Conservation (phyloP, 1,139 yeast genomes). For the Geotrichum siamense region DNA sequence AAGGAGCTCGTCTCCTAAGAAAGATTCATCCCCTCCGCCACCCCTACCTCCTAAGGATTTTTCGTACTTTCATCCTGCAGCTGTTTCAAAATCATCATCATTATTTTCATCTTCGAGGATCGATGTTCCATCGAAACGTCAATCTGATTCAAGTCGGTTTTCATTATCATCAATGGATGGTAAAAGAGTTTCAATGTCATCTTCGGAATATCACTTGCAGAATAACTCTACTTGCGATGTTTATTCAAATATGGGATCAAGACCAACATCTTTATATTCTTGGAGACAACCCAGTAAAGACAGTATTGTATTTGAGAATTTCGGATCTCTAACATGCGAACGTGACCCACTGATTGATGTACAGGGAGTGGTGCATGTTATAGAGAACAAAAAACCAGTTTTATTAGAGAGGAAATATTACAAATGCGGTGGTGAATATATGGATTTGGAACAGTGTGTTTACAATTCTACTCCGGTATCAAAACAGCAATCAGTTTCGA, state of each 20-base stretch:
- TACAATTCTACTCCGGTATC: conserved; percentile 33
- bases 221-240: conserved; percentile 3
- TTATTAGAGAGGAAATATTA: conserved; percentile 29
- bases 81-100: background rate
- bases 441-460: conserved; percentile 31
- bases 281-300: conserved; percentile 11
- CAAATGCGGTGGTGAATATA: conserved; percentile 10
- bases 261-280: conserved; percentile 15
- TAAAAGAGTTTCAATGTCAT: conserved; percentile 1
- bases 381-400: conserved; percentile 28
- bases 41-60: conserved; percentile 11
- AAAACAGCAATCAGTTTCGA: conserved; percentile 30
- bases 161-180: background rate
- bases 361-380: conserved; percentile 29
- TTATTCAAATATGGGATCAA: conserved; percentile 14
- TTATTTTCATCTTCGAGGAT: background rate
- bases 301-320: conserved; percentile 23
- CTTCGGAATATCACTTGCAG: background rate
- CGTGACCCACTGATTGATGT: conserved; percentile 32
- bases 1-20: background rate
- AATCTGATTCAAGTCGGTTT: background rate
- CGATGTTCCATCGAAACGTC: background rate
- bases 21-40: conserved; percentile 7
- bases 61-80: background rate
- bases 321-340: conserved; percentile 30